Base-by-base conservation (phyloP, 345 rosid species). In the Brassica nigra region DNA sequence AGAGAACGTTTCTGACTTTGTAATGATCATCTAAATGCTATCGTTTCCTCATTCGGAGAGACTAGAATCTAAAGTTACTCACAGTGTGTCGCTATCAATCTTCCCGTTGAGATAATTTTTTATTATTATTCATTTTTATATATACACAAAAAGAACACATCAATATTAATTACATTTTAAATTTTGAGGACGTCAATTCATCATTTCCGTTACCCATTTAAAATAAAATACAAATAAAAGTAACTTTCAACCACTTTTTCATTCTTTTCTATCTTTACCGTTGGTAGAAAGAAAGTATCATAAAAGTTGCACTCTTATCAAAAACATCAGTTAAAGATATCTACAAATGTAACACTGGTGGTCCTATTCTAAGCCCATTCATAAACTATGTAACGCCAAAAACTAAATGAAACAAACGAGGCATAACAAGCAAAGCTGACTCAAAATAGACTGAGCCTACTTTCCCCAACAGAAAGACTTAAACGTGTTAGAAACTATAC, bases 21-120 rank as follows among this genome's bases (percentile, higher is more conserved):
- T 55, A 71, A 54, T 15, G 2, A 71, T 57, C 34, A 71, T 54
- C 66, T 55, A 16, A 65, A 65, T 30, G 77, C 34, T 20, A 52
- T 72, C 18, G 52, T 78, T 66, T 73, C 81, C 39, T 42, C 20
- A 8, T 30, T 4, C 72, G 42, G 68, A 65, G 68, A 72, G 62
- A 65, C 67, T 20, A 55, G 49, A 64, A 16, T 59, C 23, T 70
- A 23, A 36, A 74, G 66, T 54, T 37, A 79, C 70, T 68, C 33
- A 9, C 5, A 23, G 37, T 14, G 66, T 54, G 83, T 80, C 83
- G 49, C 76, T 62, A 69, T 80, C 83, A 75, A 69, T 80, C 75
- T 55, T 11, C 79, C 83, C 83, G 83, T 80, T 80, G 76, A 49
- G 79, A 74, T 49, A 29, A 14, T 66, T 58, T 11, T 8, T 8